Conservation (phyloP, 1,139 yeast species). For the Geotrichum cucujoidarum region DNA sequence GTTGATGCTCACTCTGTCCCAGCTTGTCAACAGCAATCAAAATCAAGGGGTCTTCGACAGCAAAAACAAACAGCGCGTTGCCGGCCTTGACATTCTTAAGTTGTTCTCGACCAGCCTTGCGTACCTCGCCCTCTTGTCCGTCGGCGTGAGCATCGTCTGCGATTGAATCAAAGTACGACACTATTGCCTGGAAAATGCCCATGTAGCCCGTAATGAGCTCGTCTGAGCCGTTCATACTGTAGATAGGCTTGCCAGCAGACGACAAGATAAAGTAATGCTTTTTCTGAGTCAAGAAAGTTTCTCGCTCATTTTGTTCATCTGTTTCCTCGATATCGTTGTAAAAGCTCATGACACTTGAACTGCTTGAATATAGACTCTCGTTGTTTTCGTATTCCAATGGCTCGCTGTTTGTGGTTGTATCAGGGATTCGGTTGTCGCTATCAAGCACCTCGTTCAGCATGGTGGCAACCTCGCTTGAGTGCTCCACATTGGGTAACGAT, state of each 20-base stretch:
- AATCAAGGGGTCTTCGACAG: slow-evolving; percentile 64
- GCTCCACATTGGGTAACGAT: slow-evolving; percentile 20
- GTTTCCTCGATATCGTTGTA: not conserved
- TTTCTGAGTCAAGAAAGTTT: slow-evolving; percentile 42
- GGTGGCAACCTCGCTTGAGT: slow-evolving; percentile 25
- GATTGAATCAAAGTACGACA: slow-evolving; percentile 48
- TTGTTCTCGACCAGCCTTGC: slow-evolving; percentile 20
- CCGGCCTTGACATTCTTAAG: slow-evolving; percentile 32
- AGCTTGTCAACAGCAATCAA: slow-evolving; percentile 65
- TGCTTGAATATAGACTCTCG: not conserved
- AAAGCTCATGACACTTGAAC: slow-evolving; percentile 10
- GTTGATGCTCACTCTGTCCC: slow-evolving; percentile 50
- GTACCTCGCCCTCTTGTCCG: not conserved
- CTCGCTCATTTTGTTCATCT: slow-evolving; percentile 25
- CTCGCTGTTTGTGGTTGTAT: not conserved
- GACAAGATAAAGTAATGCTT: slow-evolving; percentile 83
- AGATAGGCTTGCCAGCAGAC: slow-evolving; percentile 89
- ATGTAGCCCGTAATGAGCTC: slow-evolving; percentile 66
- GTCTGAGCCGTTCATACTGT: slow-evolving; percentile 73
- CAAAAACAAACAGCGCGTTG: slow-evolving; percentile 52
- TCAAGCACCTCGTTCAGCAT: slow-evolving; percentile 29
- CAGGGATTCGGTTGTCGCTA: slow-evolving; percentile 8
- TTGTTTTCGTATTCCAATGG: not conserved
- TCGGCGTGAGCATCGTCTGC: not conserved
- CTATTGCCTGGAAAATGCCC: slow-evolving; percentile 58